Percentiles rank a stretch among this genome's conserved stretches.
Evolutionary conservation across 2,329 filamentous ascomycete species (phyloP).

Genomic region (Ophiostoma australiae): DNA sequence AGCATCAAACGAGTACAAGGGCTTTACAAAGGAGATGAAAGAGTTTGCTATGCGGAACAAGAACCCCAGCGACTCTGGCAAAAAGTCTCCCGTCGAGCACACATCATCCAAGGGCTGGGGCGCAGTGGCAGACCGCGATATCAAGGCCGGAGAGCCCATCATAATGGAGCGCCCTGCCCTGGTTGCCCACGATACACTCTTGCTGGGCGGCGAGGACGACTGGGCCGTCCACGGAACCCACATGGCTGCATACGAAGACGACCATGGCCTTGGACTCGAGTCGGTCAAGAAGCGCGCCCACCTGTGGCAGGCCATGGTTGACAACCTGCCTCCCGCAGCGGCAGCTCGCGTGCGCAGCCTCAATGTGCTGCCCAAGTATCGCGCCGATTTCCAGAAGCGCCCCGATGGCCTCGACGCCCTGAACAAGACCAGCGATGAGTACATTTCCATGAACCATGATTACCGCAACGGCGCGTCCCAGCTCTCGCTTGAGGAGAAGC

Average conservation of each 20-base stretch:
- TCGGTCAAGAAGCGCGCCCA: slow-evolving; percentile 2
- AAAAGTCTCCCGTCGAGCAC: background rate
- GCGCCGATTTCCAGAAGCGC: background rate
- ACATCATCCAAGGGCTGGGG: slow-evolving; percentile 37
- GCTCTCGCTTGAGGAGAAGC: slow-evolving; percentile 34
- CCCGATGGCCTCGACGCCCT: background rate
- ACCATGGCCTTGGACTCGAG: slow-evolving; percentile 24
- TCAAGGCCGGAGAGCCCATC: slow-evolving; percentile 32
- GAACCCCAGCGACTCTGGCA: background rate
- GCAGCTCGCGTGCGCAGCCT: background rate
- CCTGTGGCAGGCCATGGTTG: slow-evolving; percentile 19
- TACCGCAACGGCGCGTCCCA: background rate
- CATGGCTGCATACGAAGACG: slow-evolving; percentile 17
- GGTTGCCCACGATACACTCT: slow-evolving; percentile 26
- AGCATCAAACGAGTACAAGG: background rate
- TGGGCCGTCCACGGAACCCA: background rate
- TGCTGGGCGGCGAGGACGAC: background rate
- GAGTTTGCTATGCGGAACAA: background rate
- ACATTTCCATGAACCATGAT: background rate
- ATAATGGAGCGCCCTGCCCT: slow-evolving; percentile 35
- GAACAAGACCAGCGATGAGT: background rate
- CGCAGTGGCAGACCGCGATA: slow-evolving; percentile 32
- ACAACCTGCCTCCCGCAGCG: slow-evolving; percentile 18
- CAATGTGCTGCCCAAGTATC: slow-evolving; percentile 19
- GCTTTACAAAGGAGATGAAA: background rate